Conservation (phyloP, 1,284 basidiomycete genomes). For the Apiotrichum montevideense region DNA sequence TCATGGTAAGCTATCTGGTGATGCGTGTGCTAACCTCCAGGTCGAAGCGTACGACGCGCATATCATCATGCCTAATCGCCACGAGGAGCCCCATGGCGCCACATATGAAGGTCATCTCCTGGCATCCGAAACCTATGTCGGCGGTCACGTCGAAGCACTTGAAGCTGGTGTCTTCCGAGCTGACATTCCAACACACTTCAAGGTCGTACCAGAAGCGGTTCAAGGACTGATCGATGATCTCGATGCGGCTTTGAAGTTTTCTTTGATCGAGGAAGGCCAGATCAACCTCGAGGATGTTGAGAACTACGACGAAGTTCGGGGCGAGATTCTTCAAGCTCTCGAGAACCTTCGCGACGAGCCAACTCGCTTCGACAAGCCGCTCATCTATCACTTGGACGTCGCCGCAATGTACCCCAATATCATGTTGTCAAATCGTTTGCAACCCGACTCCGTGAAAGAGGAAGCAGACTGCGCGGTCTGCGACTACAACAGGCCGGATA, state of each 20-base stretch:
- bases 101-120: slow-evolving; percentile 95
- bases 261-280: slow-evolving; percentile 81
- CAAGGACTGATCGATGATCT: slow-evolving; percentile 93
- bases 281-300: slow-evolving; percentile 74
- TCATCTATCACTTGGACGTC: slow-evolving; percentile 98
- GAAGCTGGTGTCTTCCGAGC: slow-evolving; percentile 98
- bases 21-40: slow-evolving; percentile 48
- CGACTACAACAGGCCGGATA: slow-evolving; percentile 95
- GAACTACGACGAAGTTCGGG: slow-evolving; percentile 92
- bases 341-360: slow-evolving; percentile 90
- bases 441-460: slow-evolving; percentile 96
- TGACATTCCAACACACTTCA: slow-evolving; percentile 93
- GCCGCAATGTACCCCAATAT: slow-evolving; percentile 99
- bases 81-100: slow-evolving; percentile 85
- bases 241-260: slow-evolving; percentile 84
- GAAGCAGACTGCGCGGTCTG: slow-evolving; percentile 96
- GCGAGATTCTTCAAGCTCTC: slow-evolving; percentile 67
- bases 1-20: slow-evolving; percentile 67
- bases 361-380: slow-evolving; percentile 77
- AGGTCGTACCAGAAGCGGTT: slow-evolving; percentile 79
- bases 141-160: slow-evolving; percentile 96
- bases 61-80: slow-evolving; percentile 97
- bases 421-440: slow-evolving; percentile 99
- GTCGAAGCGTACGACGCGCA: slow-evolving; percentile 87
- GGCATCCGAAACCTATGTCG: slow-evolving; percentile 96